Evolutionary conservation across 2,329 filamentous ascomycete genomes (phyloP), one percentile per base, ranked within the genome.

Genomic region (Parafenestella ontariensis): DNA sequence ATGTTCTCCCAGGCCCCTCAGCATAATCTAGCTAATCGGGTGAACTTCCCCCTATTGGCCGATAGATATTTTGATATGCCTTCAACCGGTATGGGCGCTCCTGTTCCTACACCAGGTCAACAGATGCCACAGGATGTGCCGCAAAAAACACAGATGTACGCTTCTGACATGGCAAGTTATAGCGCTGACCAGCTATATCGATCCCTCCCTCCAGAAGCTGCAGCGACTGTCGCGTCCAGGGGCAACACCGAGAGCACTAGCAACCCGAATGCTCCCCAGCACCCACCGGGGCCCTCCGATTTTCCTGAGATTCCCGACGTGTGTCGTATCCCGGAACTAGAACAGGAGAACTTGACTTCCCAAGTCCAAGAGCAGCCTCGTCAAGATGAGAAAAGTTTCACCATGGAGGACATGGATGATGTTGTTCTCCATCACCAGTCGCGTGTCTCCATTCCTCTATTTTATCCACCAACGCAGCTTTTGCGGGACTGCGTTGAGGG

Each of bases 401-500:
- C 36, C 3, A 21, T 39, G 36, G 36, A 39, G 18, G 37, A 40
- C 20, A 23, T 40, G 18, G 37, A 23, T 5, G 11, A 1, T 24
- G 15, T 40, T 24, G 13, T 40, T 11, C 20, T 21, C 1, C 37
- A 20, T 8, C 21, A 23, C 26, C 21, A 23, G 10, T 23, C 20
- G 2, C 6, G 2, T 3, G 37, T 24, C 9, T 24, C 3, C 31
- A n/a, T 8, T 4, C 5, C 18, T 10, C 21, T 23, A 17, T 3
- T 13, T 9, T 54, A 58, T 21, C 21, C 47, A 28, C 39, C 41
- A 9, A 20, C 5, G 4, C 15, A 51, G 11, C 52, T 54, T 6
- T 40, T 63, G n/a, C 42, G 53, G 17, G 45, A 61, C 15, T 61
- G 58, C 15, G 21, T 41, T 1, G 54, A 61, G 37, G 61, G 46